Percentiles rank a stretch among this genome's conserved stretches.
These are phyloP conservation scores for Aspergillus floridensis DNA, from an alignment of 2,329 filamentous ascomycete species.

Conservation along the genomic window DNA sequence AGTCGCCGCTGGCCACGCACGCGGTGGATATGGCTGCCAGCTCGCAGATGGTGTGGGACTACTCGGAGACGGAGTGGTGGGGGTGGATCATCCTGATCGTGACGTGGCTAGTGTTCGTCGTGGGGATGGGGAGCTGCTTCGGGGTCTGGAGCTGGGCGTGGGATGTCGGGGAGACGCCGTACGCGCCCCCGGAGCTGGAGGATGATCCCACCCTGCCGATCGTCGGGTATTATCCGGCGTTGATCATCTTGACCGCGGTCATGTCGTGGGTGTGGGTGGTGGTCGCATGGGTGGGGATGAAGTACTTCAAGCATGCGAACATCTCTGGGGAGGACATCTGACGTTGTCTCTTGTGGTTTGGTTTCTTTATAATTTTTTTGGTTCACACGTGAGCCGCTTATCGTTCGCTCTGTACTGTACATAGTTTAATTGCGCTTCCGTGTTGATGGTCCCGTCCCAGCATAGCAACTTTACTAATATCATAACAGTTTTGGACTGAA, in stretches of 20 bases:
- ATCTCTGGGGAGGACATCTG: slow-evolving; percentile 63
- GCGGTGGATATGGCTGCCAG: slow-evolving; percentile 32
- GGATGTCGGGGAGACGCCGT: slow-evolving; percentile 95
- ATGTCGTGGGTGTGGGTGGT: slow-evolving; percentile 99
- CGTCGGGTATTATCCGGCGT: slow-evolving; percentile 91
- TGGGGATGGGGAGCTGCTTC: slow-evolving; percentile 93
- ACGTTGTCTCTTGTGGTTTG: slow-evolving; percentile 1
- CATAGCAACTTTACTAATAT: background rate
- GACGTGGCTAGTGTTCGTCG: slow-evolving; percentile 94
- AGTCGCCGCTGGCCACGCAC: slow-evolving; percentile 40
- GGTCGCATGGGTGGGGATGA: slow-evolving; percentile 98
- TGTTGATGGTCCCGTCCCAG: too few species aligned
- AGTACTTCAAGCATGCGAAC: slow-evolving; percentile 97
- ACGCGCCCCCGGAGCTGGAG: slow-evolving; percentile 90
- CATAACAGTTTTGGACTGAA: background rate
- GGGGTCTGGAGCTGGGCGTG: slow-evolving; percentile 98
- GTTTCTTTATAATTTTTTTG: background rate
- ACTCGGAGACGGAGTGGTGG: slow-evolving; percentile 95
- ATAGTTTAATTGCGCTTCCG: too few species aligned
- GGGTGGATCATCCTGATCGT: slow-evolving; percentile 88
- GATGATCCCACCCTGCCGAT: slow-evolving; percentile 94
- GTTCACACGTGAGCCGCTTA: too few species aligned
- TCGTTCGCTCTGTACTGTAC: too few species aligned
- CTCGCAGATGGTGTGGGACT: slow-evolving; percentile 67
- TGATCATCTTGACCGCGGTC: slow-evolving; percentile 88